Evolutionary conservation across 768 basidiomycete genomes (phyloP).

Genomic region (Termitomyces sp.): DNA sequence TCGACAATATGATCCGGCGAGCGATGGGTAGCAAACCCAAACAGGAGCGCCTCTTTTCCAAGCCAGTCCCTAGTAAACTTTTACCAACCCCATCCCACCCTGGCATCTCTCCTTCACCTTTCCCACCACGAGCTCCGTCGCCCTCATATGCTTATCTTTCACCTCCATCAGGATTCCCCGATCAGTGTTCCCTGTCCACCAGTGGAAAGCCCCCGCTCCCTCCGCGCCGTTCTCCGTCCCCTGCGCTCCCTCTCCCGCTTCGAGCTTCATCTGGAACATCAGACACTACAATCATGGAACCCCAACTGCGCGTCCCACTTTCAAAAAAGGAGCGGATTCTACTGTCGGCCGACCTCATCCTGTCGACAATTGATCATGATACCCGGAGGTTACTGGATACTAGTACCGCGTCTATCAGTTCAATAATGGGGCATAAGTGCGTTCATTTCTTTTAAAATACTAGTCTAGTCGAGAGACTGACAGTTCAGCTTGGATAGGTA

Average conservation of each 20-base stretch:
- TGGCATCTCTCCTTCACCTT: background rate
- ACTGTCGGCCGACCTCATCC: slow-evolving; percentile 60
- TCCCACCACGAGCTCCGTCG: slow-evolving; percentile 17
- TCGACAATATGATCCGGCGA: slow-evolving; percentile 54
- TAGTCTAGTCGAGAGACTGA: background rate
- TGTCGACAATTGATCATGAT: slow-evolving; percentile 59
- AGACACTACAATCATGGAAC: background rate
- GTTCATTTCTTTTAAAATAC: slow-evolving; percentile 10
- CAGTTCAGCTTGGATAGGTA: slow-evolving; percentile 31
- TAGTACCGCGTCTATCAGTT: slow-evolving; percentile 40
- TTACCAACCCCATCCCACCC: slow-evolving; percentile 4
- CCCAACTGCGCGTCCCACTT: slow-evolving; percentile 22
- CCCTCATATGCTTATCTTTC: slow-evolving; percentile 11
- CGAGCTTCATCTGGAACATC: slow-evolving; percentile 16
- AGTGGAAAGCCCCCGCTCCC: slow-evolving; percentile 26
- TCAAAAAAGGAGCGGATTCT: slow-evolving; percentile 43
- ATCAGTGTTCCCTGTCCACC: background rate
- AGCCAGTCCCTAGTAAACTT: background rate
- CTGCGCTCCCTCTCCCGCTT: slow-evolving; percentile 29
- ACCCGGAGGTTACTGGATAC: slow-evolving; percentile 45
- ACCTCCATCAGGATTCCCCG: slow-evolving; percentile 14
- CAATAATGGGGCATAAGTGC: slow-evolving; percentile 52
- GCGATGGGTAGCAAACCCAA: slow-evolving; percentile 45
- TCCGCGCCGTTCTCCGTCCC: slow-evolving; percentile 24
- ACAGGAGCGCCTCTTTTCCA: slow-evolving; percentile 14